Conservation (phyloP, 176 grass and related monocot species). For the Phyllostachys edulis region DNA sequence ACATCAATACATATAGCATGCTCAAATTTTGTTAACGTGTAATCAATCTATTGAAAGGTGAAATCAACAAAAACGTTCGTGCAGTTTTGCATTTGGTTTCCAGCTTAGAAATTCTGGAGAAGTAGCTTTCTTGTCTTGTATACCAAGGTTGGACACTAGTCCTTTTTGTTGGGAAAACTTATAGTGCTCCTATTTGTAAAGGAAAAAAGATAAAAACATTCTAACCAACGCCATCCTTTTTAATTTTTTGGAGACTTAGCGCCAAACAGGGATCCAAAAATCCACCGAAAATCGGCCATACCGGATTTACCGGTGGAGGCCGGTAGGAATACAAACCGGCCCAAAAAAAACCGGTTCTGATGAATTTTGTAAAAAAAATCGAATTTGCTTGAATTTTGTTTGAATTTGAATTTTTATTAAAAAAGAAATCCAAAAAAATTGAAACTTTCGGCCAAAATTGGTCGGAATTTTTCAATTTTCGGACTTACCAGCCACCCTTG, state of each 20-base stretch:
- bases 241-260: neutral
- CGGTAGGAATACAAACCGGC: no score
- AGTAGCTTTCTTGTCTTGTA: neutral
- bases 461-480: no score
- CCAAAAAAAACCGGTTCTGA: no score
- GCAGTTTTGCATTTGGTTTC: neutral
- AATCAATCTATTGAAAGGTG: neutral
- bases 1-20: neutral
- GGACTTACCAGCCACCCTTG: no score
- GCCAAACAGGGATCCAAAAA: no score
- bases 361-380: no score
- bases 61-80: neutral
- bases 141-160: neutral
- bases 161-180: neutral
- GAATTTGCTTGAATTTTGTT: no score
- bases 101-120: neutral
- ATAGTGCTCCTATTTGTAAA: neutral
- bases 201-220: neutral
- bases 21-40: neutral
- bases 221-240: neutral
- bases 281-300: no score
- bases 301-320: no score
- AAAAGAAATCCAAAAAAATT: no score
- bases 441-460: no score
- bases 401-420: no score